These are phyloP conservation scores for Ambrosia trifida DNA, from an alignment of 129 eudicot species.

Conservation along the genomic window DNA sequence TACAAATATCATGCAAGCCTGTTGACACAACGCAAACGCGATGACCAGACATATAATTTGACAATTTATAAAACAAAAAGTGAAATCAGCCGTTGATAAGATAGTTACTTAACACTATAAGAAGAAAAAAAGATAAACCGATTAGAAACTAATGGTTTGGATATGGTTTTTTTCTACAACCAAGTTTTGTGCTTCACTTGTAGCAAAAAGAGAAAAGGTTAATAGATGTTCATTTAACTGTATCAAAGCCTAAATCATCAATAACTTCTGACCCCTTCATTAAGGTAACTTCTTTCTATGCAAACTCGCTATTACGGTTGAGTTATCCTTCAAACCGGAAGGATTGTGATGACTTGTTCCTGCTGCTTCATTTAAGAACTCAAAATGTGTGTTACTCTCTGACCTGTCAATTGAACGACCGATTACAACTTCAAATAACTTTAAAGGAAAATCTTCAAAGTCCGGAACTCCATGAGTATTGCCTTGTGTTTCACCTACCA, in stretches of 20 bases:
- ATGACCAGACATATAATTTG: no score
- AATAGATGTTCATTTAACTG: conserved; percentile 6
- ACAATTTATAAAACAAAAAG: no score
- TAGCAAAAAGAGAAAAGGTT: no score
- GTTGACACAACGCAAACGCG: no score
- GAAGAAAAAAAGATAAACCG: no score
- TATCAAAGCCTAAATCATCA: conserved; percentile 7
- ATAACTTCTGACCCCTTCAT: background rate
- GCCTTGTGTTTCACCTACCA: conserved; percentile 18
- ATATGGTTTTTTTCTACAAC: no score
- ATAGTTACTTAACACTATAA: no score
- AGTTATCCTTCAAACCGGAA: conserved; percentile 1
- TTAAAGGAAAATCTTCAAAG: conserved; percentile 5
- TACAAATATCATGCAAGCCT: no score
- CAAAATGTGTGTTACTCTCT: background rate
- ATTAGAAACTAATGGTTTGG: no score
- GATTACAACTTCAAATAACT: conserved; percentile 11
- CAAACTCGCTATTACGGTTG: background rate
- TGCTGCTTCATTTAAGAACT: conserved; percentile 14
- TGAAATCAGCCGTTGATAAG: no score
- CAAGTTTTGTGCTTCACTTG: no score
- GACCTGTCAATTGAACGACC: conserved; percentile 11
- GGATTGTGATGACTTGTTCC: conserved; percentile 13
- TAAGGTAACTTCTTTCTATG: background rate
- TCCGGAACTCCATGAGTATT: background rate